Evolutionary conservation across 2,329 filamentous ascomycete species (phyloP), one percentile per base, ranked within the genome.

Genomic region (Cladosporium sp.): DNA sequence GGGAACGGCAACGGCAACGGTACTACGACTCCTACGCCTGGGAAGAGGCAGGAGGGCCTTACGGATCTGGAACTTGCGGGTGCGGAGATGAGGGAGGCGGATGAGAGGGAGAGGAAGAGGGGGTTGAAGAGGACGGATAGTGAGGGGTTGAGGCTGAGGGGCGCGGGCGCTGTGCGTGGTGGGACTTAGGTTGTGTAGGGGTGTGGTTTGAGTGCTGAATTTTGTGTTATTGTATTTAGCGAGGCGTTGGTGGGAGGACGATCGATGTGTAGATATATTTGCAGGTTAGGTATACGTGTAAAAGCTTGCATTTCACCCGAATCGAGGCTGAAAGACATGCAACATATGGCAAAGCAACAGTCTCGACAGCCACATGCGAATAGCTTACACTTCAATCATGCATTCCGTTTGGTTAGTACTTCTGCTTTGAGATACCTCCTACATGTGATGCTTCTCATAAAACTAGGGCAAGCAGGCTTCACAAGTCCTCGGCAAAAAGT

Each of bases 61-160:
- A 59, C 51, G 27, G 63, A 65, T 41, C 52, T 66, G n/a, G 63
- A 66, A 52, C 41, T 62, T 20, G 63, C 63, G 3, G 63, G 62
- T 1, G 57, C 58, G 42, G 63, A 64, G 53, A 66, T 66, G 62
- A 55, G 62, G 13, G 63, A 66, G 45, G 60, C 59, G 9, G 62
- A 66, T 22, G 62, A 64, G 49, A 53, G 56, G 43, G 61, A 57
- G 15, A 51, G 57, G 41, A 56, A 53, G 52, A 38, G 51, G 33
- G 56, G 56, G 19, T 49, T 60, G 15, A 33, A 50, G 16, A 38
- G 45, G 36, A 40, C 36, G 6, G 50, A 47, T 16, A 43, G 43
- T 36, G 50, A 47, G 16, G 38, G 50, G 12, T 32, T 42, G 39
- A 52, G 50, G 38, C 36, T 49, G 38, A 43, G 50, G 38, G 49